Conservation (phyloP, 2,329 filamentous ascomycete genomes). For the Teratosphaeria gauchensis region DNA sequence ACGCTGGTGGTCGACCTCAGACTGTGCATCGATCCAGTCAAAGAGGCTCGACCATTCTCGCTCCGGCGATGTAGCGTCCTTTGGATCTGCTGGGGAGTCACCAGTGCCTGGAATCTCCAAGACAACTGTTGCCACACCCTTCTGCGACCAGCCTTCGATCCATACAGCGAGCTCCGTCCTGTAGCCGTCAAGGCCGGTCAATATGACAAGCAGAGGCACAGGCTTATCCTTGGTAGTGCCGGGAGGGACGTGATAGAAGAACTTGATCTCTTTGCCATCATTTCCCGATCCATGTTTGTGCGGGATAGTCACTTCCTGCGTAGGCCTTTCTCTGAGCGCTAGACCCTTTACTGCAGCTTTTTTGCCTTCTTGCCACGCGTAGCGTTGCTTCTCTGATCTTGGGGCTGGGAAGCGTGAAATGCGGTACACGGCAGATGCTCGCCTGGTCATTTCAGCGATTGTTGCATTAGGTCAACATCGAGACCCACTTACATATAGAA, state of each 20-base stretch:
- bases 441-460: conserved; percentile 24
- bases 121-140: conserved; percentile 41
- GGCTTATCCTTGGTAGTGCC: conserved; percentile 33
- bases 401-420: conserved; percentile 60
- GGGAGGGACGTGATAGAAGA: conserved; percentile 54
- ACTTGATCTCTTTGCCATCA: conserved; percentile 50
- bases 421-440: conserved; percentile 62
- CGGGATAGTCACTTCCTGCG: conserved; percentile 53
- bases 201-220: conserved; percentile 45
- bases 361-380: conserved; percentile 59
- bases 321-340: conserved; percentile 43
- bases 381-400: conserved; percentile 41
- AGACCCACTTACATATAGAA: conserved; percentile 44
- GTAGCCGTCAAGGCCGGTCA: conserved; percentile 52
- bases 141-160: conserved; percentile 41
- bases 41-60: conserved; percentile 45
- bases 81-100: conserved; percentile 42
- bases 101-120: conserved; percentile 51
- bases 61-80: conserved; percentile 42
- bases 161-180: conserved; percentile 46
- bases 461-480: not conserved
- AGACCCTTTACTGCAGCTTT: conserved; percentile 50
- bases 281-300: conserved; percentile 41
- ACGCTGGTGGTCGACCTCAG: conserved; percentile 38
- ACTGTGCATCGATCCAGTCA: conserved; percentile 43